A percentile compares a stretch with the other conserved stretches of the same genome.
Conservation (phyloP, 108 stramenopile species). For the Schizochytrium sp. region DNA sequence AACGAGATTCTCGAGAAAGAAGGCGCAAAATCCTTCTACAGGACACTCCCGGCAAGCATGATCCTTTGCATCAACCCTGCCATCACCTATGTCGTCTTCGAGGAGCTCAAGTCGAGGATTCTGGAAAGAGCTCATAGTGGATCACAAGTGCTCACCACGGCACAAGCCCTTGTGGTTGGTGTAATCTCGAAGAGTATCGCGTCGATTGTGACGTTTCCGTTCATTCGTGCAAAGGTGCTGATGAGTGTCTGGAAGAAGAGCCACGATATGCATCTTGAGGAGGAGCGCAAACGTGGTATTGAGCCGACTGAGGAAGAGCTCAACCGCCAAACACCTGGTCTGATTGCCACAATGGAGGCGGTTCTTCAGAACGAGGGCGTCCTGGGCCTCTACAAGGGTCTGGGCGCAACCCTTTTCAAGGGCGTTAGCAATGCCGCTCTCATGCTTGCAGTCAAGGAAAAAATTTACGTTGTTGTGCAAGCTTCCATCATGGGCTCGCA, state of each 20-base stretch:
- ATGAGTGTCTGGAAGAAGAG: constrained; percentile 58
- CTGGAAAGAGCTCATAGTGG: background rate
- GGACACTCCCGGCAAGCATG: constrained; percentile 16
- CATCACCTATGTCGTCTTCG: constrained; percentile 46
- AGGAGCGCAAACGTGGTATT: constrained; percentile 35
- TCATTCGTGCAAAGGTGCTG: constrained; percentile 57
- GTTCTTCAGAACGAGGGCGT: constrained; percentile 45
- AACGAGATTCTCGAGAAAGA: constrained; percentile 16
- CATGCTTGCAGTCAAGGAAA: constrained; percentile 46
- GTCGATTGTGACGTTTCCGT: constrained; percentile 36
- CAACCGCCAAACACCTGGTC: constrained; percentile 7
- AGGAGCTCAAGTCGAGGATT: constrained; percentile 48
- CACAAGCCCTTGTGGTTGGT: constrained; percentile 36
- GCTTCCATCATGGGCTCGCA: background rate
- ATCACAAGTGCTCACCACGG: background rate
- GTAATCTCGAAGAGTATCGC: constrained; percentile 31
- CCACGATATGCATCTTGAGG: constrained; percentile 13
- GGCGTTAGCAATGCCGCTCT: constrained; percentile 14
- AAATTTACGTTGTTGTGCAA: constrained; percentile 45
- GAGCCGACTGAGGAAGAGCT: constrained; percentile 23
- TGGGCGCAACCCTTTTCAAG: constrained; percentile 42
- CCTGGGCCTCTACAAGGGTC: constrained; percentile 27
- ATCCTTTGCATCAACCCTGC: constrained; percentile 57
- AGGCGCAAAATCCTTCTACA: constrained; percentile 8
- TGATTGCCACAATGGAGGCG: constrained; percentile 42